phyloP scores from a whole-genome alignment of 768 basidiomycete species.

The Hygrophorus russula region DNA sequence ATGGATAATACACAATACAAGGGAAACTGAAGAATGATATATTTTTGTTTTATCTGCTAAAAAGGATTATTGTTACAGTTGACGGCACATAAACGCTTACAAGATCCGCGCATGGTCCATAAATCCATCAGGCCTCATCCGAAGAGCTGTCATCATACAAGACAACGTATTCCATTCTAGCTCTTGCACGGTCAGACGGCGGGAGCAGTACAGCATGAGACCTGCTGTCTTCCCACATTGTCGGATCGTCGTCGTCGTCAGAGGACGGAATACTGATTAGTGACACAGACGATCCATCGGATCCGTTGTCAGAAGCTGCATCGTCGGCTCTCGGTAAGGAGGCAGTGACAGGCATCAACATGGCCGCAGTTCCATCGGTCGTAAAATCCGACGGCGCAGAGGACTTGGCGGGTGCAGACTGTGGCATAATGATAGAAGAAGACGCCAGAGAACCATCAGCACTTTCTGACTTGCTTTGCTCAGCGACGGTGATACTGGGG shows the following conservation, averaged over 20 bases:
- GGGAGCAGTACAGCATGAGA: conserved; percentile 21
- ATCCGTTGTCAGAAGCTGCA: conserved; percentile 8
- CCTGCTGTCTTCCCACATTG: conserved; percentile 49
- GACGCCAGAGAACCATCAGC: conserved; percentile 48
- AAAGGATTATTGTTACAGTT: neutral
- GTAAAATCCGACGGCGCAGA: neutral
- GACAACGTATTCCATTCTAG: conserved; percentile 52
- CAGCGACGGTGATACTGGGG: conserved; percentile 55
- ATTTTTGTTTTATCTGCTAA: neutral
- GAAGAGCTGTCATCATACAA: conserved; percentile 58
- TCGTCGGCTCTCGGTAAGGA: conserved; percentile 1
- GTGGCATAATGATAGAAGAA: conserved; percentile 45
- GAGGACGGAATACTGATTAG: conserved; percentile 47
- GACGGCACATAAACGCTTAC: neutral
- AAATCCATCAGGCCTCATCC: conserved; percentile 28
- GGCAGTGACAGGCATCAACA: neutral
- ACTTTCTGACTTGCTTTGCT: conserved; percentile 25
- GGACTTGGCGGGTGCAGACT: neutral
- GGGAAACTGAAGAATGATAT: too few species aligned
- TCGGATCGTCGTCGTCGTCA: conserved; percentile 39
- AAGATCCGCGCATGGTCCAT: neutral
- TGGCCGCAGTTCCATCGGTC: neutral
- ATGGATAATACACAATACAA: too few species aligned
- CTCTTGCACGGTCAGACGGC: conserved; percentile 13
- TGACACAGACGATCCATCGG: conserved; percentile 9